A percentile compares a stretch with the other conserved stretches of the same genome.
phyloP scores from a whole-genome alignment of 495 filamentous ascomycete species.

The Trypethelium eluteriae region DNA sequence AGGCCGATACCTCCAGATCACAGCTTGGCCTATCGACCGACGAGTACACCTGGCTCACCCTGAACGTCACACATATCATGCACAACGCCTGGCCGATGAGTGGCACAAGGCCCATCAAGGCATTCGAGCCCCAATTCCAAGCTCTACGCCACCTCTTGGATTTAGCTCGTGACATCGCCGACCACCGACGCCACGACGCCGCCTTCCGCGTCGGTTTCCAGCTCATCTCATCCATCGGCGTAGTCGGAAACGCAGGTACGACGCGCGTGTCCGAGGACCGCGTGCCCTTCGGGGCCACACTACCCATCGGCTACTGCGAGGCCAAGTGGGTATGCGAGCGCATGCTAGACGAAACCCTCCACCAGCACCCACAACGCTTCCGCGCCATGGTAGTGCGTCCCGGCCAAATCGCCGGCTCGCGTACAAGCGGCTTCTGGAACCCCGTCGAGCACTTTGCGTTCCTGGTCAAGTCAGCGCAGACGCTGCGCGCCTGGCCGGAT shows the following conservation, averaged over 20 bases:
- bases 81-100: conserved; percentile 16
- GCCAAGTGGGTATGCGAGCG: conserved; percentile 3
- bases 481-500: not conserved
- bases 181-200: not conserved
- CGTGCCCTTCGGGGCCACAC: not conserved
- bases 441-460: not conserved
- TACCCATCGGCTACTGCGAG: not conserved
- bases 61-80: conserved; percentile 8
- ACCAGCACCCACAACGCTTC: not conserved
- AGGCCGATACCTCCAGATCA: not conserved
- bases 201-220: not conserved
- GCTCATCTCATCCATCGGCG: not conserved
- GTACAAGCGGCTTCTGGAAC: not conserved
- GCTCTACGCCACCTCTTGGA: not conserved
- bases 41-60: not conserved
- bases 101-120: conserved; percentile 1
- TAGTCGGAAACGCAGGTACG: not conserved
- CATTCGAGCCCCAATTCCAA: conserved; percentile 14
- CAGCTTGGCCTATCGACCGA: conserved; percentile 3
- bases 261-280: not conserved
- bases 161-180: not conserved
- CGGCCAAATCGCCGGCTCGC: not conserved
- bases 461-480: not conserved
- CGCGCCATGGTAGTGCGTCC: not conserved
- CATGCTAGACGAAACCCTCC: not conserved